These are phyloP conservation scores for Fusarium agapanthi DNA, from an alignment of 2,329 filamentous ascomycete species.

Conservation along the genomic window DNA sequence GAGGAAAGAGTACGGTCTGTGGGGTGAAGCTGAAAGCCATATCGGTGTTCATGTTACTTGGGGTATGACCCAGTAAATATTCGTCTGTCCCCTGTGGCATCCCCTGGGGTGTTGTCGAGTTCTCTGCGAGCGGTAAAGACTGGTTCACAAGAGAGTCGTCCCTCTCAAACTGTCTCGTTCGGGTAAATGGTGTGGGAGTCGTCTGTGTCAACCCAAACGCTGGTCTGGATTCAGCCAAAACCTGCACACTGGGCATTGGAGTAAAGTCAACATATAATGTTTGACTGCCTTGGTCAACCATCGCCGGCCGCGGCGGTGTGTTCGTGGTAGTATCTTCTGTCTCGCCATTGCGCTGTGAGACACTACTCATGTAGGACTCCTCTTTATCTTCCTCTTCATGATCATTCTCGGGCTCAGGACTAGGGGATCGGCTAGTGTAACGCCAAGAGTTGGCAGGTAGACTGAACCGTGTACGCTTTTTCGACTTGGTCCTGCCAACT, in stretches of 20 bases:
- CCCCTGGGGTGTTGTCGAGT: conserved; percentile 2
- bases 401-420: conserved; percentile 64
- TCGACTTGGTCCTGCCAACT: conserved; percentile 47
- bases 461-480: conserved; percentile 76
- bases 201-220: conserved; percentile 36
- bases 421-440: conserved; percentile 75
- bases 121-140: conserved; percentile 18
- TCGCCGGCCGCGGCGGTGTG: conserved; percentile 39
- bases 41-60: conserved; percentile 11
- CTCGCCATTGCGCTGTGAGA: conserved; percentile 5
- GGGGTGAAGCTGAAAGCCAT: conserved; percentile 32
- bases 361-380: neutral
- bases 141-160: conserved; percentile 12
- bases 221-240: conserved; percentile 41
- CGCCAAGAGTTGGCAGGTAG: conserved; percentile 76
- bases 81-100: neutral
- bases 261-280: conserved; percentile 45
- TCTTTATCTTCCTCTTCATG: conserved; percentile 34
- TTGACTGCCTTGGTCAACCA: conserved; percentile 50
- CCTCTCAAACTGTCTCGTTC: conserved; percentile 28
- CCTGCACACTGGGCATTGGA: conserved; percentile 41
- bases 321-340: conserved; percentile 13
- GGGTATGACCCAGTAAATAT: conserved; percentile 19
- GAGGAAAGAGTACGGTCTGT: conserved; percentile 30
- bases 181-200: conserved; percentile 37